These are phyloP conservation scores for Scutellaria baicalensis DNA, from an alignment of 257 asterid species.

Conservation along the genomic window DNA sequence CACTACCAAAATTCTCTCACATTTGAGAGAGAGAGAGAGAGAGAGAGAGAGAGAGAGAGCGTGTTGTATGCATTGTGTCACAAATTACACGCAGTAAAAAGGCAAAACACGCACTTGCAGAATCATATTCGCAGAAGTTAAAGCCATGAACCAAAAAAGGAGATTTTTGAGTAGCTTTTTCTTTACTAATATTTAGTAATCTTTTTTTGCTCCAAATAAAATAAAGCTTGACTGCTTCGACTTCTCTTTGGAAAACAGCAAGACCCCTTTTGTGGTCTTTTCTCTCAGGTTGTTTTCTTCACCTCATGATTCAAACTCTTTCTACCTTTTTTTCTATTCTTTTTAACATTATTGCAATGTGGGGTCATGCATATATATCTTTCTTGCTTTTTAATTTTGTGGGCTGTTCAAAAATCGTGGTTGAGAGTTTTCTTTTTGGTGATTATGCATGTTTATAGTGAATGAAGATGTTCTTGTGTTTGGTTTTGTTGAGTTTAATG, in stretches of 20 bases:
- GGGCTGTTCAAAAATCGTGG: not conserved
- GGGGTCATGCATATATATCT: not conserved
- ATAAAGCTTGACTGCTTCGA: not conserved
- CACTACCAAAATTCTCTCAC: not conserved
- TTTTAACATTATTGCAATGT: not conserved
- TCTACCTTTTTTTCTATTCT: not conserved
- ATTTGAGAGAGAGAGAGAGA: not conserved
- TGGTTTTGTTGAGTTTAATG: not conserved
- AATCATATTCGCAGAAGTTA: not conserved
- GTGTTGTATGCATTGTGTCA: not conserved
- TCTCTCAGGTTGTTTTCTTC: not conserved
- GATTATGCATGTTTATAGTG: not conserved
- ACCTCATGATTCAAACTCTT: not conserved
- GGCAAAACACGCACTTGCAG: slow-evolving; percentile 14
- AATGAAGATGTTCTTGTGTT: not conserved
- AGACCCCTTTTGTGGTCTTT: slow-evolving; percentile 10
- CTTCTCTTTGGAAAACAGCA: not conserved
- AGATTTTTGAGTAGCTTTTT: slow-evolving; percentile 7
- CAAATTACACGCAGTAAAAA: slow-evolving; percentile 8
- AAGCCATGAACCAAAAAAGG: not conserved
- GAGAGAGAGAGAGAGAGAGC: not conserved
- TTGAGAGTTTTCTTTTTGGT: not conserved
- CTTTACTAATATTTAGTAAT: not conserved
- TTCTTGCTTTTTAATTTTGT: slow-evolving; percentile 7
- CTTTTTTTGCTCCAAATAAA: not conserved